Conservation (phyloP, 2,329 filamentous ascomycete species). For the Colletotrichum euphorbiae region DNA sequence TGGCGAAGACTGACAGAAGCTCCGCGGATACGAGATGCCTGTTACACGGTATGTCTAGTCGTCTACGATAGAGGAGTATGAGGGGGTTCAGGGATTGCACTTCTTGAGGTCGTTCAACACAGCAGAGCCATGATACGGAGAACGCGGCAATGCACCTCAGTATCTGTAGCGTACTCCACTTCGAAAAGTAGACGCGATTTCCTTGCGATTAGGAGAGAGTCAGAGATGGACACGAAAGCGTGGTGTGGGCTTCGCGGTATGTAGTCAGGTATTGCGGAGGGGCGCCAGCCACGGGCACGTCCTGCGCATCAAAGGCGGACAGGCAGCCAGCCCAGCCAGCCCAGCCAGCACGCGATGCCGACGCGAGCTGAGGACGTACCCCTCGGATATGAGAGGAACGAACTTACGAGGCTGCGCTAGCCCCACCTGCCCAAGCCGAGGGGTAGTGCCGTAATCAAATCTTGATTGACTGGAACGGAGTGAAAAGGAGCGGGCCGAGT, state of each 20-base stretch:
- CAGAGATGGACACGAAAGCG: not conserved
- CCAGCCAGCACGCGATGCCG: not conserved
- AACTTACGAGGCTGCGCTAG: too few relatives aligned
- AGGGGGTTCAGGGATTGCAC: conserved; percentile 1
- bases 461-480: not conserved
- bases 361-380: conserved; percentile 1
- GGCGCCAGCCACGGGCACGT: too few relatives aligned
- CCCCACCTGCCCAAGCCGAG: too few relatives aligned
- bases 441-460: not conserved
- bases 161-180: too few relatives aligned
- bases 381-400: too few relatives aligned
- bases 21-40: not conserved
- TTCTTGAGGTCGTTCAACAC: not conserved
- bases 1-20: not conserved
- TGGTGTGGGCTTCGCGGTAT: not conserved
- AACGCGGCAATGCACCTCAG: not conserved
- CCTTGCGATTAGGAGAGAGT: not conserved
- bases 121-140: conserved; percentile 6
- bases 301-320: too few relatives aligned
- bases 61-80: not conserved
- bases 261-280: not conserved
- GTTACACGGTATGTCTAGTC: not conserved
- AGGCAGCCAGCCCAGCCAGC: too few relatives aligned
- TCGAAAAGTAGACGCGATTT: conserved; percentile 12
- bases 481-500: conserved; percentile 21